These are phyloP conservation scores for Pholiota molesta DNA, from an alignment of 768 basidiomycete species.

Conservation along the genomic window DNA sequence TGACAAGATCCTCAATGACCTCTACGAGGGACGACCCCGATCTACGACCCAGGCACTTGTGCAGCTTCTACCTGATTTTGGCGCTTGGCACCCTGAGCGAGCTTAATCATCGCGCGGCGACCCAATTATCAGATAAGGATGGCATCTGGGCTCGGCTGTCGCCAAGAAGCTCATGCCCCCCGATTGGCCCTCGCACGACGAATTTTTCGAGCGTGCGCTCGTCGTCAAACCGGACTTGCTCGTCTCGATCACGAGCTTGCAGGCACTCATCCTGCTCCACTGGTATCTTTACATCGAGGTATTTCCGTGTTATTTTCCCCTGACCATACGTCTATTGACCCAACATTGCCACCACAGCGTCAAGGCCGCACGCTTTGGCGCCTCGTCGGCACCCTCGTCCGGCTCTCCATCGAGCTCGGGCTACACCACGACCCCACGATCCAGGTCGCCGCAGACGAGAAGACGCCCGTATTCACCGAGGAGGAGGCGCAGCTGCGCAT, in stretches of 20 bases:
- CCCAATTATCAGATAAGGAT: conserved; percentile 46
- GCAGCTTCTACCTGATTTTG: conserved; percentile 75
- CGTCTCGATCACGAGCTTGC: conserved; percentile 81
- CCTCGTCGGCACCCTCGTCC: conserved; percentile 82
- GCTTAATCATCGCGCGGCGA: conserved; percentile 70
- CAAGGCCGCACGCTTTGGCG: conserved; percentile 92
- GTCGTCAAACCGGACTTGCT: conserved; percentile 80
- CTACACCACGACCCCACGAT: conserved; percentile 83
- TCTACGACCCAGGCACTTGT: conserved; percentile 76
- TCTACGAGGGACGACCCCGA: conserved; percentile 58
- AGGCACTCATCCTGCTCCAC: conserved; percentile 81
- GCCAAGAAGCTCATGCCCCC: conserved; percentile 65
- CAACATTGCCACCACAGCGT: conserved; percentile 47
- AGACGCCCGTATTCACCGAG: conserved; percentile 59
- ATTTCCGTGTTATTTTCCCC: conserved; percentile 18
- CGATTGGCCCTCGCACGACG: conserved; percentile 80
- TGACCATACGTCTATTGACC: conserved; percentile 11
- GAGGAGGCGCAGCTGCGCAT: conserved; percentile 81
- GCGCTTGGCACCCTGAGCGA: conserved; percentile 85
- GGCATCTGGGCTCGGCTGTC: conserved; percentile 40
- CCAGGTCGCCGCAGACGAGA: conserved; percentile 48
- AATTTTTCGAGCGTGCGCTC: conserved; percentile 82
- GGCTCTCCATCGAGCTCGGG: conserved; percentile 81
- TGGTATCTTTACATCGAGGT: conserved; percentile 93
- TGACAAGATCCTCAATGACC: conserved; percentile 59